Conservation (phyloP, 179 eudicot genomes). For the Camellia oleifera region DNA sequence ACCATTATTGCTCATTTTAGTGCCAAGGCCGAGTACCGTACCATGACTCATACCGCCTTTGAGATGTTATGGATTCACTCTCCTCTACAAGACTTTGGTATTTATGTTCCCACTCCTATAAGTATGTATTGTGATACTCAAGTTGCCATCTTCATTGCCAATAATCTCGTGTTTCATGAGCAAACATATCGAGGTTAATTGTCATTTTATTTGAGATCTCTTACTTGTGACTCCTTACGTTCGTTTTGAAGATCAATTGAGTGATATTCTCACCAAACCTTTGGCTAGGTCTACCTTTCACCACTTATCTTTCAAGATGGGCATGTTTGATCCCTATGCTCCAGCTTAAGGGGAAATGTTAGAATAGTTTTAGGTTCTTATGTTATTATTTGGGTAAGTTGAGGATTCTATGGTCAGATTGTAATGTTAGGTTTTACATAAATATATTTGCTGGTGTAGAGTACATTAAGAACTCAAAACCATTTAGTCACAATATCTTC, state of each 20-base stretch:
- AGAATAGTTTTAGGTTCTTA: background rate
- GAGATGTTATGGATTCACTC: background rate
- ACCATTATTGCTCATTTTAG: background rate
- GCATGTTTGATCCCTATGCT: background rate
- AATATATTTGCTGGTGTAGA: no score
- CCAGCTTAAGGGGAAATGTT: background rate
- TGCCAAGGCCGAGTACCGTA: background rate
- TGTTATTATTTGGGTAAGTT: no score
- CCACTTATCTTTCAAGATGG: background rate
- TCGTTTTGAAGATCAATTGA: background rate
- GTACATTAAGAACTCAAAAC: no score
- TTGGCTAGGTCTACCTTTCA: background rate
- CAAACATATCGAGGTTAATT: background rate
- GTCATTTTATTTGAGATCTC: background rate
- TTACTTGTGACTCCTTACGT: background rate
- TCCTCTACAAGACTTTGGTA: background rate
- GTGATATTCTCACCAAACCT: background rate
- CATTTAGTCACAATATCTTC: no score
- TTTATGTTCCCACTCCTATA: background rate
- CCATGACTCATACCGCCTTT: background rate
- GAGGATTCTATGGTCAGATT: no score
- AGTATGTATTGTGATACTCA: background rate
- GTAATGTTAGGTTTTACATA: no score
- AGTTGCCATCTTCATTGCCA: background rate
- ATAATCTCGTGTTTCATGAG: background rate